Conservation (phyloP, 2,329 filamentous ascomycete genomes). For the Sphaerulina populicola region DNA sequence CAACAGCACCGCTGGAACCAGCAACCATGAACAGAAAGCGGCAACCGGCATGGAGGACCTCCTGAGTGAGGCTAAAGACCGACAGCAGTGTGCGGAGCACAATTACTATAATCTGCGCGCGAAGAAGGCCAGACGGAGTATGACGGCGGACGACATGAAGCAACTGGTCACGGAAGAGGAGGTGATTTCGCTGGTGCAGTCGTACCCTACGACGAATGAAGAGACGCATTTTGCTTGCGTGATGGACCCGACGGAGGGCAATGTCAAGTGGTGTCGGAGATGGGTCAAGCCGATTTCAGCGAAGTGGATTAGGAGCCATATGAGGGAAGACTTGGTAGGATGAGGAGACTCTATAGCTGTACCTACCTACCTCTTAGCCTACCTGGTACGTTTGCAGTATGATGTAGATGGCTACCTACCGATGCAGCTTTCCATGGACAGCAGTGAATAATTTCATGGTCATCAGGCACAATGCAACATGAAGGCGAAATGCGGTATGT, state of each 20-base stretch:
- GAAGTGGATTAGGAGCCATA: conserved; percentile 20
- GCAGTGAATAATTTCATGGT: too few relatives aligned
- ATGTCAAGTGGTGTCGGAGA: conserved; percentile 17
- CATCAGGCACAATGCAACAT: too few relatives aligned
- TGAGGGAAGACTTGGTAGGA: conserved; percentile 10
- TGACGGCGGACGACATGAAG: too few relatives aligned
- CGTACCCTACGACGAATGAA: conserved; percentile 50
- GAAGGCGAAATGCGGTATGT: too few relatives aligned
- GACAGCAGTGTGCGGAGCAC: conserved; percentile 28
- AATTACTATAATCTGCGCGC: conserved; percentile 25
- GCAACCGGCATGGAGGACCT: conserved; percentile 20
- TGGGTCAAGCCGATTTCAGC: conserved; percentile 19
- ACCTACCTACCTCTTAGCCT: too few relatives aligned
- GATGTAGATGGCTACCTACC: too few relatives aligned
- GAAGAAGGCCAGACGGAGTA: background rate
- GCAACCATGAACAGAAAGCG: background rate
- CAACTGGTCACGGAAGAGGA: conserved; percentile 31
- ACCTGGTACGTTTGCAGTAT: too few relatives aligned
- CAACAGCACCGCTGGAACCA: background rate
- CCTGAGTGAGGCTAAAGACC: conserved; percentile 31
- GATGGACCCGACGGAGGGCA: conserved; percentile 44
- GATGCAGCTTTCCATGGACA: too few relatives aligned
- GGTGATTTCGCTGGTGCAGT: conserved; percentile 43
- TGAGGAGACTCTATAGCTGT: too few relatives aligned
- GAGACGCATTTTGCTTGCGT: conserved; percentile 51